Evolutionary conservation across 2,329 filamentous ascomycete species (phyloP).

Genomic region (Ascochyta rabiei): DNA sequence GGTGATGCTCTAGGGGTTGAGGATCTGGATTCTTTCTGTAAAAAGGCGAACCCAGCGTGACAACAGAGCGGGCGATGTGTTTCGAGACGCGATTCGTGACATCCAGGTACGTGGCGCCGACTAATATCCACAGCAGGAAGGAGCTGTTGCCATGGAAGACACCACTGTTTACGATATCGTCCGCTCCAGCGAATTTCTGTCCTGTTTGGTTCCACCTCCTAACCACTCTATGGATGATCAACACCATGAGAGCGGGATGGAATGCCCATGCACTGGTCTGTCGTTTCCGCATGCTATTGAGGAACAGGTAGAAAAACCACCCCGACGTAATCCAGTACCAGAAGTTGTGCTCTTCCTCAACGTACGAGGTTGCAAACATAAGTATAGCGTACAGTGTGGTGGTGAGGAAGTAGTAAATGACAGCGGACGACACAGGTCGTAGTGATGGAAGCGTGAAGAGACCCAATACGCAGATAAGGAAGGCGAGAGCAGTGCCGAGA

Average conservation of each 20-base stretch:
- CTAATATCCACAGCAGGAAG: conserved; percentile 72
- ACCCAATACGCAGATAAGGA: conserved; percentile 51
- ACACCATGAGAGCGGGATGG: conserved; percentile 54
- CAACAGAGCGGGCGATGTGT: conserved; percentile 38
- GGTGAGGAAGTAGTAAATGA: conserved; percentile 46
- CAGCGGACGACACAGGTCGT: conserved; percentile 58
- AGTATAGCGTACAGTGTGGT: conserved; percentile 71
- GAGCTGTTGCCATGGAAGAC: conserved; percentile 57
- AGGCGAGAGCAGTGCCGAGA: conserved; percentile 52
- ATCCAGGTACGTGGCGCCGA: conserved; percentile 72
- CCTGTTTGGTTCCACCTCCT: conserved; percentile 96
- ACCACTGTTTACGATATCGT: conserved; percentile 77
- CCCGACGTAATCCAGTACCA: conserved; percentile 90
- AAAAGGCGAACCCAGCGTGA: conserved; percentile 26
- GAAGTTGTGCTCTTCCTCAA: conserved; percentile 98
- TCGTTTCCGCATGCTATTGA: conserved; percentile 43
- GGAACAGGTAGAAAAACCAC: conserved; percentile 64
- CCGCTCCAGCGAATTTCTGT: conserved; percentile 90
- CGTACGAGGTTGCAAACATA: conserved; percentile 98
- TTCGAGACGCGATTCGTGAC: conserved; percentile 56
- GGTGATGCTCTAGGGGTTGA: conserved; percentile 34
- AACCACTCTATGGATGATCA: conserved; percentile 69
- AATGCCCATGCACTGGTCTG: conserved; percentile 35
- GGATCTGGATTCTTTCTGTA: conserved; percentile 23
- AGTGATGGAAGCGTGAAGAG: conserved; percentile 44